Conservation (phyloP, 192 early-diverging fungal genomes). For the Coemansia sp. region DNA sequence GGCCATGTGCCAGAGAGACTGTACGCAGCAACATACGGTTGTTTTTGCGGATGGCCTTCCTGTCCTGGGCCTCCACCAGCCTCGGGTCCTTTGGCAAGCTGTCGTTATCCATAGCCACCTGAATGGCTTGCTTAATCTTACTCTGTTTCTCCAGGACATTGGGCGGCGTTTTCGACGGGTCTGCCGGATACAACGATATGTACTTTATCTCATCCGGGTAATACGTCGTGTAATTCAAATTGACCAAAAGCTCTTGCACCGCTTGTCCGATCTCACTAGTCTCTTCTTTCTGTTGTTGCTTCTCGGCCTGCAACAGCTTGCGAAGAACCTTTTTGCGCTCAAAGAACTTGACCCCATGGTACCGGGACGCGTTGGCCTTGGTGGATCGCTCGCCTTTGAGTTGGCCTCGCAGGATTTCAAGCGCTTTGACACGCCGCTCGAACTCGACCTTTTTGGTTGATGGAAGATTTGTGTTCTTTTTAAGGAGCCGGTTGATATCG, state of each 20-base stretch:
- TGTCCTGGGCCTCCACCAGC: slow-evolving; percentile 19
- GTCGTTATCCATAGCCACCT: slow-evolving; percentile 26
- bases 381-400: slow-evolving; percentile 18
- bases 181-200: slow-evolving; percentile 43
- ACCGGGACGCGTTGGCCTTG: slow-evolving; percentile 34
- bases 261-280: not conserved
- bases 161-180: slow-evolving; percentile 27
- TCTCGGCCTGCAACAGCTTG: slow-evolving; percentile 26
- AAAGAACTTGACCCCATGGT: slow-evolving; percentile 43
- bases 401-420: slow-evolving; percentile 20
- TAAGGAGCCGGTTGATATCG: slow-evolving; percentile 23
- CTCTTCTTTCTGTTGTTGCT: not conserved
- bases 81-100: slow-evolving; percentile 36
- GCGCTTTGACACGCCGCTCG: slow-evolving; percentile 34
- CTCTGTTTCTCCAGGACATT: slow-evolving; percentile 20
- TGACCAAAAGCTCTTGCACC: slow-evolving; percentile 18
- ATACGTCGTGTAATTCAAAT: slow-evolving; percentile 48
- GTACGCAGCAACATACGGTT: slow-evolving; percentile 29
- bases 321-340: slow-evolving; percentile 49
- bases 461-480: slow-evolving; percentile 10
- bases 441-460: slow-evolving; percentile 32
- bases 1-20: slow-evolving; percentile 27
- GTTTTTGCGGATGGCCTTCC: slow-evolving; percentile 33
- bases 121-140: slow-evolving; percentile 19
- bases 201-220: slow-evolving; percentile 50